These are phyloP conservation scores for Inonotus hispidus DNA, from an alignment of 1,284 basidiomycete species.

Conservation along the genomic window DNA sequence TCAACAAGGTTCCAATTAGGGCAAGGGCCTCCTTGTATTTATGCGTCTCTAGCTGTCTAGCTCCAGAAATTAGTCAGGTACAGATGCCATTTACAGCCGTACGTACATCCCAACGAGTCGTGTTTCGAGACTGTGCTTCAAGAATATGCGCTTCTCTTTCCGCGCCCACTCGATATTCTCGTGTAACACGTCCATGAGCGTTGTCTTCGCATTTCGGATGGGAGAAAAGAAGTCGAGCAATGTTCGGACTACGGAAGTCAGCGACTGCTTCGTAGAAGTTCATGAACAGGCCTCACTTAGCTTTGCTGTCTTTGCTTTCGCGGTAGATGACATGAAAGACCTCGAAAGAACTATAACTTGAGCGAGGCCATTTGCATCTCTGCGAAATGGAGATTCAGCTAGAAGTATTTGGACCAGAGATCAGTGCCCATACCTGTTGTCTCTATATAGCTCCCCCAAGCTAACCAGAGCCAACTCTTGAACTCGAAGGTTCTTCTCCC, in stretches of 20 bases:
- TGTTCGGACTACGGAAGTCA: conserved; percentile 85
- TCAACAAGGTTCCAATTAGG: conserved; percentile 81
- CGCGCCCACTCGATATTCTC: conserved; percentile 96
- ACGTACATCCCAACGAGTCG: conserved; percentile 80
- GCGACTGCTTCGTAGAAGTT: too few species aligned
- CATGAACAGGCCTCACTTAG: too few species aligned
- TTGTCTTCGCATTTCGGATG: conserved; percentile 70
- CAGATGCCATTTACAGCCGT: not conserved
- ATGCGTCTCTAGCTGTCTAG: conserved; percentile 70
- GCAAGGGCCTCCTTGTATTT: conserved; percentile 78
- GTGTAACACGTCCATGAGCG: conserved; percentile 82
- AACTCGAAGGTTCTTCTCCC: conserved; percentile 62
- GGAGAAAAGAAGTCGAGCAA: conserved; percentile 84
- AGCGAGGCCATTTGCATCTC: conserved; percentile 82
- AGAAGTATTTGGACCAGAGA: not conserved
- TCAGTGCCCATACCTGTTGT: conserved; percentile 67
- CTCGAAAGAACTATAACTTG: conserved; percentile 84
- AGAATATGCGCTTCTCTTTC: conserved; percentile 88
- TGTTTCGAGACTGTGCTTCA: conserved; percentile 92
- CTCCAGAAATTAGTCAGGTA: not conserved
- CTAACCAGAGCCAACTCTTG: conserved; percentile 86
- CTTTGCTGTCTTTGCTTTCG: conserved; percentile 98
- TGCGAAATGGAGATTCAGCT: conserved; percentile 28
- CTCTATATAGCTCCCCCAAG: conserved; percentile 85
- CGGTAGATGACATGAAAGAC: conserved; percentile 89